Percentiles rank a stretch among this genome's conserved stretches.
Conservation (phyloP, 2,329 filamentous ascomycete genomes). For the Cercospora janseana region DNA sequence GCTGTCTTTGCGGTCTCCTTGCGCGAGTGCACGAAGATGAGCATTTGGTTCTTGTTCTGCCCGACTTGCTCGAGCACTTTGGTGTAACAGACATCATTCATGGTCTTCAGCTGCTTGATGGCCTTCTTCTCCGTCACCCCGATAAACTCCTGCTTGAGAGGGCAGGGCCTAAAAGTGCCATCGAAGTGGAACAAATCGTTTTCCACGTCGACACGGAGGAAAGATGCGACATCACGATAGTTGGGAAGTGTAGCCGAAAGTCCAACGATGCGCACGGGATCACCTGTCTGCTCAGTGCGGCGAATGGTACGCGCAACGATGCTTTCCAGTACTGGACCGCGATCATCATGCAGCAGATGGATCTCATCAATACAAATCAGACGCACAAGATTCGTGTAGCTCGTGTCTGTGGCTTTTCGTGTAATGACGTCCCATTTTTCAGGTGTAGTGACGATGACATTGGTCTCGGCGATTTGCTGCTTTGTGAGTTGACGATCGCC, state of each 20-base stretch:
- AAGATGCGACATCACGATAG: constrained; percentile 92
- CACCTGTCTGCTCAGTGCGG: constrained; percentile 88
- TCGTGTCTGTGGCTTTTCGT: constrained; percentile 91
- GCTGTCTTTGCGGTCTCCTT: constrained; percentile 99
- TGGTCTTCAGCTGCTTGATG: constrained; percentile 97
- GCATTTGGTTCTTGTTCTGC: constrained; percentile 90
- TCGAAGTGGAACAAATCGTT: constrained; percentile 97
- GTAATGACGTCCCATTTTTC: constrained; percentile 99
- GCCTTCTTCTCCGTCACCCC: constrained; percentile 97
- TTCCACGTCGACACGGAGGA: constrained; percentile 80
- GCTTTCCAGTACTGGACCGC: constrained; percentile 93
- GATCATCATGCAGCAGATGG: constrained; percentile 93
- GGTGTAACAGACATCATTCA: constrained; percentile 98
- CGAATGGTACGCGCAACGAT: constrained; percentile 94
- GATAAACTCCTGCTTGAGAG: constrained; percentile 93
- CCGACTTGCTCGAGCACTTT: constrained; percentile 97
- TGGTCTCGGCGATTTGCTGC: constrained; percentile 95
- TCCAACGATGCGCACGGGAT: constrained; percentile 86
- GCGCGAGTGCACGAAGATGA: constrained; percentile 96
- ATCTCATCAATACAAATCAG: constrained; percentile 98
- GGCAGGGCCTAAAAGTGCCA: constrained; percentile 87
- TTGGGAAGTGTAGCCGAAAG: constrained; percentile 94
- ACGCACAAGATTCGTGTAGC: constrained; percentile 95
- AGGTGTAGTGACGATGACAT: constrained; percentile 96
- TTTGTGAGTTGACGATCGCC: constrained; percentile 98